phyloP scores from a whole-genome alignment of 1,139 yeast genomes.

The Hyphopichia fennica region DNA sequence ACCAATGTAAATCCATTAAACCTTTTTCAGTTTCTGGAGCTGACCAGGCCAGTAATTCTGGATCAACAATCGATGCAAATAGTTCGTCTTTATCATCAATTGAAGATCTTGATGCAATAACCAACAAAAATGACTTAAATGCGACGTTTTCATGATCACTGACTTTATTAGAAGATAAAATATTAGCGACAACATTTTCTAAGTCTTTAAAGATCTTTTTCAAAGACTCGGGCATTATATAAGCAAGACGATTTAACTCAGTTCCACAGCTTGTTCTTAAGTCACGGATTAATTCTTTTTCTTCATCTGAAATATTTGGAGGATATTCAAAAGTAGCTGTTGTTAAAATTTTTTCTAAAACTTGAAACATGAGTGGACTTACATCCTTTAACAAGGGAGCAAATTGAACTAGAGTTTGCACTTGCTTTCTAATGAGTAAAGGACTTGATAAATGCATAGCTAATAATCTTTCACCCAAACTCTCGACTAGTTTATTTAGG shows the following conservation, averaged over 20 bases:
- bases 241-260: constrained; percentile 88
- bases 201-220: constrained; percentile 78
- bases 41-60: constrained; percentile 90
- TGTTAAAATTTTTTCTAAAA: constrained; percentile 81
- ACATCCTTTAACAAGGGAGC: constrained; percentile 87
- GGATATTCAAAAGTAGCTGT: constrained; percentile 89
- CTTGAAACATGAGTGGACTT: constrained; percentile 70
- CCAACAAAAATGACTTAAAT: constrained; percentile 85
- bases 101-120: constrained; percentile 85
- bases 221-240: constrained; percentile 89
- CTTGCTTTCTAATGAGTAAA: constrained; percentile 75
- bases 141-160: constrained; percentile 93
- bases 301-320: constrained; percentile 63
- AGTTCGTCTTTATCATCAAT: constrained; percentile 68
- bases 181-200: constrained; percentile 75
- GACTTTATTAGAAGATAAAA: constrained; percentile 67
- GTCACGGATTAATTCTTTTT: constrained; percentile 79
- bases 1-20: constrained; percentile 87
- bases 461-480: constrained; percentile 73
- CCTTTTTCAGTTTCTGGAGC: constrained; percentile 91
- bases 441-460: constrained; percentile 81
- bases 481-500: constrained; percentile 66
- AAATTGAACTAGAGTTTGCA: constrained; percentile 93
- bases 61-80: constrained; percentile 87
- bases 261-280: constrained; percentile 92